Evolutionary conservation across 495 filamentous ascomycete species (phyloP), one percentile per base, ranked within the genome.

Genomic region (Aspergillus sclerotiicarbonarius): DNA sequence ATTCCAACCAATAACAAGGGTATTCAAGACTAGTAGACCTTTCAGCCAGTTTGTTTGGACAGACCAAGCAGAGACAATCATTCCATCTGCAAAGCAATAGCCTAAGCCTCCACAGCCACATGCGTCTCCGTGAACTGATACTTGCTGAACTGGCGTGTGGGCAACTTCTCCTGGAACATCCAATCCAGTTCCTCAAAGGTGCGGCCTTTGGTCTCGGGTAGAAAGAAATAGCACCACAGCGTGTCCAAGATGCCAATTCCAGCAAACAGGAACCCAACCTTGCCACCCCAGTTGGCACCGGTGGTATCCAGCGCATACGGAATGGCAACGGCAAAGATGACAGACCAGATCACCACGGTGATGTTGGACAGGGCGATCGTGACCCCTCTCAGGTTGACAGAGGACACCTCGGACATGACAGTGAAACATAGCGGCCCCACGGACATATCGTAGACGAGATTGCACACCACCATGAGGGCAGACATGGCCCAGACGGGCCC

Each of bases 391-490:
- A 91, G 77, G 4, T 87, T 77, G 19, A 85, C 76, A 0, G 87
- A 85, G 2, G 86, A 86, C 6, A 85, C 76, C 61, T 91, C 88
- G n/a, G 84, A 79, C 19, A 90, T 85, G 41, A 91, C 78, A 6
- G 84, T 84, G 66, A 88, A 91, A 54, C 84, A 84, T 16, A 91
- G 83, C 1, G 87, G 89, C 0, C 88, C 88, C 8, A 91, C 81
- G 0, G 86, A 86, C 44, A 83, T 68, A 31, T 88, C 84, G 66
- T 90, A 92, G 13, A 80, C 76, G 60, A 89, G 72, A 1, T 86
- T 82, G 81, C 84, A 92, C 58, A 84, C 62, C 37, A 90, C 65
- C 70, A 89, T 81, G 48, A 90, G 80, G 0, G 76, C 78, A 30
- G 82, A 72, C 32, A 73, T 65, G 0, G 61, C 67, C 71, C 72